Base-by-base conservation (phyloP, 2,329 filamentous ascomycete genomes). In the Penicillium sumatraense region DNA sequence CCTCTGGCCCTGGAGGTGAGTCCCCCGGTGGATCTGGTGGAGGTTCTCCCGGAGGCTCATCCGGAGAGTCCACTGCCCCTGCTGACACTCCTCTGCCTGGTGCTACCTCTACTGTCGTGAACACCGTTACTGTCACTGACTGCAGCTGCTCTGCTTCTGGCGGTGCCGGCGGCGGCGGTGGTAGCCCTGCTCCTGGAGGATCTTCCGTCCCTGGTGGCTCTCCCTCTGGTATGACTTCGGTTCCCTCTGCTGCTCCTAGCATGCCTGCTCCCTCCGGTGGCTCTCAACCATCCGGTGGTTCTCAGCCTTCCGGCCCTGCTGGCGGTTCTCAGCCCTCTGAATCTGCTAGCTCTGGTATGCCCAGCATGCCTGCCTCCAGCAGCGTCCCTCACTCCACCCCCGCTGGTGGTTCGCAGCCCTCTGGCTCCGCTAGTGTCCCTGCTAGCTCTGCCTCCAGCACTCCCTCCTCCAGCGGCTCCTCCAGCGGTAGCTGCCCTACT, bases 401-500 rank as follows among this genome's bases (percentile, higher is more conserved):
- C n/a, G 46, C 38, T n/a, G 52, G 51, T 21, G 46, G 29, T 31
- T 33, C 58, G 36, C 26, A 35, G 10, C 45, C 54, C 27, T 50
- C 52, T 41, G 48, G 50, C 13, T 41, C 57, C 11, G 27, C 41
- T 21, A 57, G 42, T 13, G 52, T 55, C 23, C 56, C 59, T 8
- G 47, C 42, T 33, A 58, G 44, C 29, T 53, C 62, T 35, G 29
- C 57, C 14, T 58, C 62, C 5, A 38, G 38, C 18, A 33, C 49
- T 16, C 24, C 58, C 16, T 50, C 66, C 7, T 20, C 27, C 9
- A 59, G 49, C 66, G 33, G 52, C 23, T 55, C 58, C 8, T 46
- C 62, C 27, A 51, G 56, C 27, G 59, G 60, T 46, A 62, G 61
- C 63, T 83, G 82, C 66, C 78, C 79, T 35, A 73, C 78, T 29